Evolutionary conservation across 176 grass and related monocot species (phyloP).

Genomic region (Aechmea fasciata): DNA sequence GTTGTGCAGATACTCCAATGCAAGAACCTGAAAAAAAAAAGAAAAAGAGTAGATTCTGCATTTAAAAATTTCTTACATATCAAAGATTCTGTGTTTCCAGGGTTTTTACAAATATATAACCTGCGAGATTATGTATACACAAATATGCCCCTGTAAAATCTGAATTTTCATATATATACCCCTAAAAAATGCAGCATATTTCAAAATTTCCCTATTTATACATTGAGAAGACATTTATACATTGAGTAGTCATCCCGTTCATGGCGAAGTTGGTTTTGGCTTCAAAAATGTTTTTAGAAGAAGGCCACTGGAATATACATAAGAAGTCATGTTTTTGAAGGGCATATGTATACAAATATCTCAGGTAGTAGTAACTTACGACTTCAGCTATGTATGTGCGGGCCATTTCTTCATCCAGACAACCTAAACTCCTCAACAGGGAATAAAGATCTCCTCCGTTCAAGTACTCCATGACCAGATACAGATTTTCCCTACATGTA

Average conservation of each 20-base stretch:
- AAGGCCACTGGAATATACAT: too few species aligned
- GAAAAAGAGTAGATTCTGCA: slow-evolving; percentile 5
- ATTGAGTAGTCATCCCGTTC: too few species aligned
- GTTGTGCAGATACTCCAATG: slow-evolving; percentile 85
- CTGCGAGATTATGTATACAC: too few species aligned
- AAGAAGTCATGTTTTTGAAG: too few species aligned
- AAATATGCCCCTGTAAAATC: too few species aligned
- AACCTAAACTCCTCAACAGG: slow-evolving; percentile 75
- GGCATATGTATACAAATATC: neutral
- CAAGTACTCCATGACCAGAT: slow-evolving; percentile 98
- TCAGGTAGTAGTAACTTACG: slow-evolving; percentile 26
- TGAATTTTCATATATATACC: too few species aligned
- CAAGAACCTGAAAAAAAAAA: slow-evolving; percentile 57
- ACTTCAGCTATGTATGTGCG: slow-evolving; percentile 85
- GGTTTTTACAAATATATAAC: too few species aligned
- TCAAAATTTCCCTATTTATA: too few species aligned
- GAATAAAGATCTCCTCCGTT: slow-evolving; percentile 96
- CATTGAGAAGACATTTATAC: too few species aligned
- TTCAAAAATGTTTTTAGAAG: too few species aligned
- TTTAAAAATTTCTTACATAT: neutral
- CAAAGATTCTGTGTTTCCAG: neutral
- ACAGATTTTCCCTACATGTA: slow-evolving; percentile 97
- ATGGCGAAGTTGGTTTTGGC: too few species aligned
- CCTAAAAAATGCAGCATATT: too few species aligned
- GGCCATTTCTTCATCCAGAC: slow-evolving; percentile 92